Percentiles rank a stretch among this genome's conserved stretches.
These are phyloP conservation scores for Mucor piriformis DNA, from an alignment of 371 early-diverging fungal genomes.

Conservation along the genomic window DNA sequence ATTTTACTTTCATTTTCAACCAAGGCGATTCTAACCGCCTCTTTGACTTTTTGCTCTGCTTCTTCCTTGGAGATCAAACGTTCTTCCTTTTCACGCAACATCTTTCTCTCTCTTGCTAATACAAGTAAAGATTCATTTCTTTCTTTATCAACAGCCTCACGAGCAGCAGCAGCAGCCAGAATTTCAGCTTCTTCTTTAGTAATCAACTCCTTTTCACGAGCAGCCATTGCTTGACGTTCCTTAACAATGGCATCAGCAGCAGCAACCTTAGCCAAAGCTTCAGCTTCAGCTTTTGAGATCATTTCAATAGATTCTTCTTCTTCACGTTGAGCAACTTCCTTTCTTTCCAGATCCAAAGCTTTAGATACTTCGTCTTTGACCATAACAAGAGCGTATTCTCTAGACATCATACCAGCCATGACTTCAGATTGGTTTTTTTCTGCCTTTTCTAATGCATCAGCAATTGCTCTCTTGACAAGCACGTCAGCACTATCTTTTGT, in stretches of 20 bases:
- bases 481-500: conserved; percentile 24
- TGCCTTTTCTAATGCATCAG: conserved; percentile 9
- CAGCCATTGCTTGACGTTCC: conserved; percentile 32
- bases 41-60: conserved; percentile 12
- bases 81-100: conserved; percentile 24
- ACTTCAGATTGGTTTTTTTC: conserved; percentile 18
- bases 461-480: conserved; percentile 21
- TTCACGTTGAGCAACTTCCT: conserved; percentile 18
- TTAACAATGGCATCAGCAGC: conserved; percentile 35
- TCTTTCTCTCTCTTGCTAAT: conserved; percentile 24
- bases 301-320: conserved; percentile 20
- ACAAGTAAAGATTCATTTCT: conserved; percentile 6
- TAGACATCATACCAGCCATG: conserved; percentile 21
- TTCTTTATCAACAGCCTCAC: conserved; percentile 25
- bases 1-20: conserved; percentile 2
- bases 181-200: conserved; percentile 26
- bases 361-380: conserved; percentile 16
- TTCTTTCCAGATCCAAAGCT: conserved; percentile 25
- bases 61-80: conserved; percentile 19
- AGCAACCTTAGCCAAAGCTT: conserved; percentile 26
- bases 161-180: conserved; percentile 14
- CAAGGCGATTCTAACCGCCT: conserved; percentile 21
- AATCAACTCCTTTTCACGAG: conserved; percentile 26
- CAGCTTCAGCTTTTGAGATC: conserved; percentile 33
- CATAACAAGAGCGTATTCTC: conserved; percentile 14